Evolutionary conservation across 192 early-diverging fungal genomes (phyloP).

Genomic region (Powellomyces hirtus): DNA sequence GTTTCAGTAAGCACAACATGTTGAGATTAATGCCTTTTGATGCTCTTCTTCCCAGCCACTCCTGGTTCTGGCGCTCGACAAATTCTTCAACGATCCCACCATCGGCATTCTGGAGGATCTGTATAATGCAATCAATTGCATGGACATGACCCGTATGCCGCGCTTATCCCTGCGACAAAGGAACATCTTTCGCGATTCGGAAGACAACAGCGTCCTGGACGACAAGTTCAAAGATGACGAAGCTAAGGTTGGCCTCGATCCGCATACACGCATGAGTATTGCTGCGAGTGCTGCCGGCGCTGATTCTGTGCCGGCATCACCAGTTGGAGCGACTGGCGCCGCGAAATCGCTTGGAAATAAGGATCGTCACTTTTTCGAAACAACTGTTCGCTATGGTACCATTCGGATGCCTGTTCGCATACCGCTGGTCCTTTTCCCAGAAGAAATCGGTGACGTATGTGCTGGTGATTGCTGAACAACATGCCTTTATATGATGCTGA

Average conservation of each 20-base stretch:
- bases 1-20: conserved; percentile 6
- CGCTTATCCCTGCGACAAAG: conserved; percentile 72
- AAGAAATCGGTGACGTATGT: conserved; percentile 89
- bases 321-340: background rate
- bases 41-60: conserved; percentile 69
- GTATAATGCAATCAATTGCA: conserved; percentile 78
- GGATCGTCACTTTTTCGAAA: conserved; percentile 86
- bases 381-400: conserved; percentile 77
- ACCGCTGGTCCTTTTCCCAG: conserved; percentile 79
- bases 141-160: conserved; percentile 81
- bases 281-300: no score
- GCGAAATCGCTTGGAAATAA: conserved; percentile 51
- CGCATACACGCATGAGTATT: no score
- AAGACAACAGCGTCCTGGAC: conserved; percentile 82
- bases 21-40: no score
- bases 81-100: conserved; percentile 78
- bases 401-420: conserved; percentile 79
- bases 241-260: conserved; percentile 15
- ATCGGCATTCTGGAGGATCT: conserved; percentile 73
- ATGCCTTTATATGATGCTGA: background rate
- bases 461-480: background rate
- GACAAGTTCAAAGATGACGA: conserved; percentile 64
- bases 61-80: conserved; percentile 85
- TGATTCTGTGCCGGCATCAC: background rate
- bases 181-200: conserved; percentile 81